Evolutionary conservation across 2,329 filamentous ascomycete genomes (phyloP), one percentile per base, ranked within the genome.

Genomic region (Alternaria sp.): DNA sequence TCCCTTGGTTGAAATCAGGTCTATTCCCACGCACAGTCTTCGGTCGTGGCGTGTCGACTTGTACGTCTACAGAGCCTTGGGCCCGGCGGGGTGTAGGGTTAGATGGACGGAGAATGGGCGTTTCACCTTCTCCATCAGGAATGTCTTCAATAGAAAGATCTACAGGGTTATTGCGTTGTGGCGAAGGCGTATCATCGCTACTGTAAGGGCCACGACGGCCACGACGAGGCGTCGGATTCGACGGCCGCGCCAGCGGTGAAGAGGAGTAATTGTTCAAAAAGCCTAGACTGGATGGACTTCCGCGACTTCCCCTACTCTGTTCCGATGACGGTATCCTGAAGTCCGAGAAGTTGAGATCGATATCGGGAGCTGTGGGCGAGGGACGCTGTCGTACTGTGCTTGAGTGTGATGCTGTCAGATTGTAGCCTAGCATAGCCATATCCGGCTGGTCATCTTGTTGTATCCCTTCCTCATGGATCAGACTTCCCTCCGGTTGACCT

Each of bases 51-150:
- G 47, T 50, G 12, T 50, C 47, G 12, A 12, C 15, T 9, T 37
- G 33, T 37, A 37, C 23, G 20, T 18, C 10, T 50, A 1, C 11
- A 50, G 25, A 50, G 10, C 25, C 47, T 50, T 11, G 6, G 18
- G 47, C 47, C 18, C 37, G 37, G 3, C n/a, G 37, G 2, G 37
- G 37, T 18, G n/a, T 41, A 6, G 37, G 37, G 18, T 41, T 41
- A 0, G n/a, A 41, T 18, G 37, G 37, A 41, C 37, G 37, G 1
- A 10, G 1, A 0, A 41, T 11, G 0, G 37, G 37, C 37, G 3
- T 4, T 18, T 41, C 37, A 5, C 18, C 8, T n/a, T 11, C n/a
- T 0, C n/a, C 9, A 11, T 15, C 6, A 6, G 8, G 0, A 1
- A 18, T 1, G 3, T 41, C 37, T 11, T 41, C 37, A 18, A 8